phyloP scores from a whole-genome alignment of 2,329 filamentous ascomycete species.

The Beauveria sp. region DNA sequence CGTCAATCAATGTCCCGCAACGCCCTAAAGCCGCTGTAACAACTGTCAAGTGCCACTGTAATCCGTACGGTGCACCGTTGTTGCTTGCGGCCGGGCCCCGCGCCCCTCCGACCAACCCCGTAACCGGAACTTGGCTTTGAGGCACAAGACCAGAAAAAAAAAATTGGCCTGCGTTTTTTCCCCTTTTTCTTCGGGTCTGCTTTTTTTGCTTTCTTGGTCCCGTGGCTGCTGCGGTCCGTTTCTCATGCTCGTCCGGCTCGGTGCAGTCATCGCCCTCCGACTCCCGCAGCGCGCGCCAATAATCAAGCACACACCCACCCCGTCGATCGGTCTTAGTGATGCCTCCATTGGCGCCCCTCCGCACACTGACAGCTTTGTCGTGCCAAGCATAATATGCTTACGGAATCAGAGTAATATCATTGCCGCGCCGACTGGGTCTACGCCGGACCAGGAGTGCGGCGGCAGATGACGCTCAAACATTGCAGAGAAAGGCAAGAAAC shows the following conservation, averaged over 20 bases:
- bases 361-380: not conserved
- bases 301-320: not conserved
- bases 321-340: not conserved
- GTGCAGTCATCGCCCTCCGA: not conserved
- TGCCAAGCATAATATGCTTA: conserved; percentile 11
- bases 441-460: not conserved
- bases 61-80: not conserved
- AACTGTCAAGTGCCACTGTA: not conserved
- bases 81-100: not conserved
- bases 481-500: not conserved
- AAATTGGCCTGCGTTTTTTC: not conserved
- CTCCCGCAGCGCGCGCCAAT: not conserved
- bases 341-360: not conserved
- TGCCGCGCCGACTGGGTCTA: not conserved
- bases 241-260: not conserved
- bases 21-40: not conserved
- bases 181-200: not conserved
- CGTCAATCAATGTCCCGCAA: no score
- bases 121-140: conserved; percentile 2
- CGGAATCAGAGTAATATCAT: conserved; percentile 7
- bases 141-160: not conserved
- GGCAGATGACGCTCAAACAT: not conserved
- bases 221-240: not conserved
- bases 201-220: not conserved
- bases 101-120: not conserved